Conservation (phyloP, 257 asterid species). For the Paulownia fortunei region DNA sequence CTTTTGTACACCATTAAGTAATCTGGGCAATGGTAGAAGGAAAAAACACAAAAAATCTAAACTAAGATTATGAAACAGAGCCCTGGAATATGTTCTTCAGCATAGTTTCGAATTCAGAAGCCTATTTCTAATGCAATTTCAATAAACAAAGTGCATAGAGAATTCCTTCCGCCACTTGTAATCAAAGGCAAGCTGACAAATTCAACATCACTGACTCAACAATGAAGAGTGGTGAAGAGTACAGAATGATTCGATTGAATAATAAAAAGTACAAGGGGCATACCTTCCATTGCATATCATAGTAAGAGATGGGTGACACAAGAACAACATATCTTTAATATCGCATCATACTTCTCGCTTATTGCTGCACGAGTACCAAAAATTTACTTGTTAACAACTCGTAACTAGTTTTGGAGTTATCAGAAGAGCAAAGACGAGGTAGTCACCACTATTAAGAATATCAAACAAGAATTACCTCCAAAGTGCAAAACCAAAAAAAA, state of each 20-base stretch:
- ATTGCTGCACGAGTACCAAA: conserved; percentile 60
- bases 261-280: conserved; percentile 14
- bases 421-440: background rate
- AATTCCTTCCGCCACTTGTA: conserved; percentile 21
- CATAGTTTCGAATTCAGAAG: no score
- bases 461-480: background rate
- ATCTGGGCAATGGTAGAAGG: no score
- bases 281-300: conserved; percentile 74
- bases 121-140: no score
- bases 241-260: background rate
- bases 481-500: background rate
- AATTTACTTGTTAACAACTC: conserved; percentile 26
- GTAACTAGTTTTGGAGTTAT: background rate
- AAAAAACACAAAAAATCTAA: no score
- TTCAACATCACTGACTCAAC: conserved; percentile 5
- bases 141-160: no score
- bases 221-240: background rate
- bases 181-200: background rate
- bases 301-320: conserved; percentile 57
- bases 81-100: no score
- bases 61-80: no score
- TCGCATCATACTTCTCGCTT: conserved; percentile 50
- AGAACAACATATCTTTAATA: conserved; percentile 63
- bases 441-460: conserved; percentile 23
- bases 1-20: no score